Evolutionary conservation across 2,329 filamentous ascomycete species (phyloP).

Genomic region (Pseudogymnoascus sp.): DNA sequence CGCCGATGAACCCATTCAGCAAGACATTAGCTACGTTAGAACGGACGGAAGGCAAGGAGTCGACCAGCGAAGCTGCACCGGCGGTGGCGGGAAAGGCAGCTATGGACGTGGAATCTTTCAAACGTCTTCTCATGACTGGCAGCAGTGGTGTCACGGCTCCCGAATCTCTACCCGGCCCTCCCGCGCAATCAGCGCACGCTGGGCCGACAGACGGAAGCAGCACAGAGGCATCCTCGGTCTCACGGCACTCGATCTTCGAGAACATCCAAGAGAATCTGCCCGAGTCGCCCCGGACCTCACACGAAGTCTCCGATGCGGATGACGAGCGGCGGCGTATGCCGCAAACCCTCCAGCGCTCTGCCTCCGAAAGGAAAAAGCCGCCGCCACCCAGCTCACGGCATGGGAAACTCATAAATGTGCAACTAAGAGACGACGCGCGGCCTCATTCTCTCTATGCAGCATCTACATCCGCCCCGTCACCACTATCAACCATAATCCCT

Average conservation of each 20-base stretch:
- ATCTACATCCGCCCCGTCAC: slow-evolving; percentile 16
- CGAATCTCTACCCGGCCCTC: slow-evolving; percentile 21
- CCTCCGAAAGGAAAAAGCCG: slow-evolving; percentile 52
- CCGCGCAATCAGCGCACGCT: slow-evolving; percentile 22
- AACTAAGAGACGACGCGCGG: slow-evolving; percentile 32
- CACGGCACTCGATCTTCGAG: slow-evolving; percentile 51
- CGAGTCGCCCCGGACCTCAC: slow-evolving; percentile 48
- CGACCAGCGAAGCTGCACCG: not conserved
- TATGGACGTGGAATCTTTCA: slow-evolving; percentile 72
- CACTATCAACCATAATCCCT: slow-evolving; percentile 14
- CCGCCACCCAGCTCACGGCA: slow-evolving; percentile 71
- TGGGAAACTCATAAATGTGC: slow-evolving; percentile 60
- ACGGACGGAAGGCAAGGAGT: slow-evolving; percentile 21
- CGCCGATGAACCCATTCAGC: slow-evolving; percentile 46
- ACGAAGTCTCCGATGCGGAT: slow-evolving; percentile 49
- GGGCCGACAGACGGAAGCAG: slow-evolving; percentile 39
- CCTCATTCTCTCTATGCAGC: not conserved
- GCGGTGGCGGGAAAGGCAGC: slow-evolving; percentile 32
- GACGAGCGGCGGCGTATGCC: slow-evolving; percentile 35
- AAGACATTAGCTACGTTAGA: slow-evolving; percentile 46
- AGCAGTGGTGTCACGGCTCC: slow-evolving; percentile 36
- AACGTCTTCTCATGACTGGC: slow-evolving; percentile 66
- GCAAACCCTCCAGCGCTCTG: slow-evolving; percentile 18
- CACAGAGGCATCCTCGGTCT: slow-evolving; percentile 50
- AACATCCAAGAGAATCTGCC: slow-evolving; percentile 32